Evolutionary conservation across 129 eudicot genomes (phyloP).

Genomic region (Dittrichia graveolens): DNA sequence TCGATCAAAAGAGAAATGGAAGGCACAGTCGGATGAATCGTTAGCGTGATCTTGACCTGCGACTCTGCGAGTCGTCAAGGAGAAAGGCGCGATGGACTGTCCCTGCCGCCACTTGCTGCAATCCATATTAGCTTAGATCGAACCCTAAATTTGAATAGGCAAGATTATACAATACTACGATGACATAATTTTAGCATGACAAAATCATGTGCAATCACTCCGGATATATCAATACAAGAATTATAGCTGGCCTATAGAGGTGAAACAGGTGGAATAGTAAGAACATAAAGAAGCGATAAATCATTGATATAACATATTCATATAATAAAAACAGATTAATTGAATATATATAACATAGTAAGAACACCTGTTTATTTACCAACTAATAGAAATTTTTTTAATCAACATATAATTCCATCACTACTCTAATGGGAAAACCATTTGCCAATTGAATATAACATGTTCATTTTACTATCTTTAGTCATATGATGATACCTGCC

Average conservation of each 20-base stretch:
- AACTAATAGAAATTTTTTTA: too few species aligned
- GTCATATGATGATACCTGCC: neutral
- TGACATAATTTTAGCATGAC: conserved; percentile 2
- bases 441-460: neutral
- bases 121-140: conserved; percentile 95
- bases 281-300: too few species aligned
- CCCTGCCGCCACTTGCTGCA: conserved; percentile 99
- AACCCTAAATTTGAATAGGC: conserved; percentile 45
- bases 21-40: too few species aligned
- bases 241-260: neutral
- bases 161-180: conserved; percentile 6
- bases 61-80: too few species aligned
- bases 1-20: too few species aligned
- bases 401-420: neutral
- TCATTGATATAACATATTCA: too few species aligned
- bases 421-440: neutral
- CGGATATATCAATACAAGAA: neutral
- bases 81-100: too few species aligned
- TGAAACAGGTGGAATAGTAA: neutral
- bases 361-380: conserved; percentile 44
- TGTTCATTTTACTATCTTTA: neutral
- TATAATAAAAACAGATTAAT: too few species aligned
- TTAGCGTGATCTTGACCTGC: too few species aligned
- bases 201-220: neutral
- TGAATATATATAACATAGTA: too few species aligned